Base-by-base conservation (phyloP, 225 moss, liverwort and hornwort genomes). In the Marchantia paleacea region DNA sequence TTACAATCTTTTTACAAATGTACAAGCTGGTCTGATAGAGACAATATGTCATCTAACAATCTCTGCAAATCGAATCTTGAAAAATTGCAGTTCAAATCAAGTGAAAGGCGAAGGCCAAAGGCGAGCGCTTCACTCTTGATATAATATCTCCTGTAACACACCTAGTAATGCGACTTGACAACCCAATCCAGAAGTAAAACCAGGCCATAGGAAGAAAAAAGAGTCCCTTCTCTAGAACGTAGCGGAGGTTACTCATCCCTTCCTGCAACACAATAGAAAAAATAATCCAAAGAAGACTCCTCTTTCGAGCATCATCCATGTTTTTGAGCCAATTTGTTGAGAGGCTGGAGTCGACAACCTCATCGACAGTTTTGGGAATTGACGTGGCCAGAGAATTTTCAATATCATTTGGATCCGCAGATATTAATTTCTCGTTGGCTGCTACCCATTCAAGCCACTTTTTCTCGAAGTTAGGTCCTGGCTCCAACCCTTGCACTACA, bases 141-240 rank as follows among this genome's bases (percentile, higher is more conserved):
- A 82, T n/a, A 13, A 87, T 78, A 30, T 55, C 74, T 26, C 75
- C 82, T 0, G 78, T 50, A 26, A 88, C 19, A 70, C 73, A 78
- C 73, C 72, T 51, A 50, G 80, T 79, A n/a, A 85, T 58, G 18
- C 87, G 77, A 63, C 61, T 72, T 54, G 77, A 82, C 83, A 85
- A 30, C 47, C 85, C 24, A 68, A 85, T 55, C 85, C 87, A 88
- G 69, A 88, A 88, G 63, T 74, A 83, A 75, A 84, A 78, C 84
- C 82, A 77, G 58, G 87, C 87, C 77, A 82, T 77, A 4, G 85
- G 87, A 39, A 85, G 73, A 50, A 82, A 82, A 25, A 82, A 79
- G 47, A 81, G 77, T 10, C 87, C 87, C 63, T 82, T 85, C 72
- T 83, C 77, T 26, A 88, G 73, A n/a, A 86, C 80, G 49, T 77